Conservation (phyloP, 2,329 filamentous ascomycete genomes). For the Pyricularia sp. region DNA sequence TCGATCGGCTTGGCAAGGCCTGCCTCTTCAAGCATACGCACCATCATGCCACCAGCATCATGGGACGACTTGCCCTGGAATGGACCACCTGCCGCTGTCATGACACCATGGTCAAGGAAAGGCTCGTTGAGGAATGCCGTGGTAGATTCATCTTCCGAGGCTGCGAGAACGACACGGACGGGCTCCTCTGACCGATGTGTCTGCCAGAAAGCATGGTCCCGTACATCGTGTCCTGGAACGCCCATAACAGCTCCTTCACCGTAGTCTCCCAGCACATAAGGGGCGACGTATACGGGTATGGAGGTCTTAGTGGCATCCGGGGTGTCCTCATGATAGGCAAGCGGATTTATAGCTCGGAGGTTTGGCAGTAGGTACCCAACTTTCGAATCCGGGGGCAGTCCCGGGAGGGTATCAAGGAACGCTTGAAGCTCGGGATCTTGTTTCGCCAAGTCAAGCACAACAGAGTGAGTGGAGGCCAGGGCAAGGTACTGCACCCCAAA, state of each 20-base stretch:
- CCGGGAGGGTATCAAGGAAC: constrained; percentile 57
- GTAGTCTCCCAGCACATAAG: constrained; percentile 79
- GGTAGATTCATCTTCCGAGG: constrained; percentile 37
- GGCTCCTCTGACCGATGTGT: constrained; percentile 53
- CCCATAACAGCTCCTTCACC: constrained; percentile 88
- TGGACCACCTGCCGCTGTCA: constrained; percentile 56
- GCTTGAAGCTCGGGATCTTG: constrained; percentile 50
- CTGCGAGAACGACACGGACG: constrained; percentile 53
- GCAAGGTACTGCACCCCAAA: constrained; percentile 81
- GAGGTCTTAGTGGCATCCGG: constrained; percentile 42
- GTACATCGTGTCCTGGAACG: constrained; percentile 73
- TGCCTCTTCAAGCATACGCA: constrained; percentile 44
- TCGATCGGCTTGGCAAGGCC: constrained; percentile 53
- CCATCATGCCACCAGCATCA: constrained; percentile 51
- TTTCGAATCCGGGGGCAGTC: constrained; percentile 45
- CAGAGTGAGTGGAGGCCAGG: constrained; percentile 61
- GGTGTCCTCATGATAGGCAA: constrained; percentile 44
- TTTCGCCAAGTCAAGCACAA: constrained; percentile 53
- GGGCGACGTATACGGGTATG: constrained; percentile 70
- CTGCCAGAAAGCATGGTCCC: constrained; percentile 75
- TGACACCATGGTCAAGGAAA: constrained; percentile 55
- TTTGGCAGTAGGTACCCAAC: constrained; percentile 59
- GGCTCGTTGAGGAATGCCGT: constrained; percentile 38
- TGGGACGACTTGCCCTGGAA: constrained; percentile 56
- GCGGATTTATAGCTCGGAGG: constrained; percentile 55